Evolutionary conservation across 352 stramenopile genomes (phyloP).

Genomic region (Phytopythium chamaehyphon): DNA sequence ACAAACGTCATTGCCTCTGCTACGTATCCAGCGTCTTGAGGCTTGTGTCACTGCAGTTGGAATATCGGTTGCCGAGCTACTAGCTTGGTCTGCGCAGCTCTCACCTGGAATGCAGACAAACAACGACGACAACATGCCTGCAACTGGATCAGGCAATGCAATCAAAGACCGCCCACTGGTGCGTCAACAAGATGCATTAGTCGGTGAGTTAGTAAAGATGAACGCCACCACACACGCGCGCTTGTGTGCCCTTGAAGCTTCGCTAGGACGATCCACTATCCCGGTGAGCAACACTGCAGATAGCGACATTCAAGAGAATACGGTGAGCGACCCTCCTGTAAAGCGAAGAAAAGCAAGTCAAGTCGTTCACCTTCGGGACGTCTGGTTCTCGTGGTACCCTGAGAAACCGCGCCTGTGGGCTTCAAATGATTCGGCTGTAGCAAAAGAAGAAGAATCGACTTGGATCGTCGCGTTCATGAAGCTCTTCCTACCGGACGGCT

Average conservation of each 20-base stretch:
- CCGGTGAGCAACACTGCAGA: background rate
- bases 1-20: no score
- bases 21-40: background rate
- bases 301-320: background rate
- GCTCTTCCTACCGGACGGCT: slow-evolving; percentile 8
- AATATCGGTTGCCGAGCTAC: slow-evolving; percentile 3
- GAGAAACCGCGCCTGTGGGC: slow-evolving; percentile 8
- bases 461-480: slow-evolving; percentile 13
- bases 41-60: background rate
- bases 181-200: background rate
- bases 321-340: background rate
- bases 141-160: background rate
- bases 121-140: no score
- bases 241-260: background rate
- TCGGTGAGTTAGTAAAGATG: background rate
- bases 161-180: background rate
- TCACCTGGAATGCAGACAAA: no score
- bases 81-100: slow-evolving; percentile 6
- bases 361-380: slow-evolving; percentile 1
- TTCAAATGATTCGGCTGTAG: background rate
- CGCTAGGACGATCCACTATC: background rate
- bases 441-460: slow-evolving; percentile 6
- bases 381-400: slow-evolving; percentile 16
- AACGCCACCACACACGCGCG: background rate
- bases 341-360: background rate